Evolutionary conservation across 306 rosid species (phyloP).

Genomic region (Hippophae rhamnoides): DNA sequence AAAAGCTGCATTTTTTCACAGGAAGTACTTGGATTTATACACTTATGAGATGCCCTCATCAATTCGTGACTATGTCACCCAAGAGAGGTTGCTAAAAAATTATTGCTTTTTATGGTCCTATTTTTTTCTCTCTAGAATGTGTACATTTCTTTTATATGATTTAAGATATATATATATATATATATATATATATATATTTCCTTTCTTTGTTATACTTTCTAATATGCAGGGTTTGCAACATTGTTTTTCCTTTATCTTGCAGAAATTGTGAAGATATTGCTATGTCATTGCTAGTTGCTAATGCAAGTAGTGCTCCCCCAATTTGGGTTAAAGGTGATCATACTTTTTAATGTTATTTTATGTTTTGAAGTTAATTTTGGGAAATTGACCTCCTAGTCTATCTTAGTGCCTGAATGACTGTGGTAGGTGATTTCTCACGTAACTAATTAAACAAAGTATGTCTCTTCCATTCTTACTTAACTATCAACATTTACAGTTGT

Average conservation of each 20-base stretch:
- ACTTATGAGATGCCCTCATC: slow-evolving; percentile 30
- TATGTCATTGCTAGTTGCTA: slow-evolving; percentile 49
- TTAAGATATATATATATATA: too few species aligned
- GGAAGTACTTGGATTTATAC: slow-evolving; percentile 46
- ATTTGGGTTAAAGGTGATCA: slow-evolving; percentile 51
- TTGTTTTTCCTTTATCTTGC: slow-evolving; percentile 8
- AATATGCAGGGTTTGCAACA: background rate
- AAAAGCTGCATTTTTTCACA: slow-evolving; percentile 58
- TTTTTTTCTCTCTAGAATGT: background rate
- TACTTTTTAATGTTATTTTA: background rate
- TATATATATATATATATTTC: too few species aligned
- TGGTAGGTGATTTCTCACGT: too few species aligned
- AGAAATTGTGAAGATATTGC: slow-evolving; percentile 59
- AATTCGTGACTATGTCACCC: slow-evolving; percentile 35
- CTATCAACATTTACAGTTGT: too few species aligned
- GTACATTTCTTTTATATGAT: background rate
- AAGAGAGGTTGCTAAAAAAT: slow-evolving; percentile 32
- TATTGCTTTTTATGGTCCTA: background rate
- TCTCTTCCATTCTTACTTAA: too few species aligned
- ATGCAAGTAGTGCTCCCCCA: slow-evolving; percentile 45
- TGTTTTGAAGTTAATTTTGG: background rate
- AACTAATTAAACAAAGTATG: too few species aligned
- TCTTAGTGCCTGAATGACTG: too few species aligned
- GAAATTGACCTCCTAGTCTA: too few species aligned
- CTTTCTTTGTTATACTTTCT: background rate